phyloP scores from a whole-genome alignment of 305 asterid genomes.

The Fraxinus floribunda region DNA sequence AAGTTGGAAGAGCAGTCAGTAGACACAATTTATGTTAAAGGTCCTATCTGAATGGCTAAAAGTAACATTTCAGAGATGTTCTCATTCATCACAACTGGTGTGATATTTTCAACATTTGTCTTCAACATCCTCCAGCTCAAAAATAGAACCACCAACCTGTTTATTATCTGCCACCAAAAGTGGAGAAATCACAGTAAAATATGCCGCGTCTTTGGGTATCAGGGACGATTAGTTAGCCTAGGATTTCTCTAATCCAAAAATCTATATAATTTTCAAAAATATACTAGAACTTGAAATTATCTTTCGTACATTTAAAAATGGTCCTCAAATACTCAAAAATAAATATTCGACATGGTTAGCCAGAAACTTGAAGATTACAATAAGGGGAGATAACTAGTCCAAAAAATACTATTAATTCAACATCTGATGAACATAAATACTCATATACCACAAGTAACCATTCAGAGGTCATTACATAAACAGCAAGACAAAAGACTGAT shows the following conservation, averaged over 20 bases:
- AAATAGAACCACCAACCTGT: not conserved
- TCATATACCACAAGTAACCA: not conserved
- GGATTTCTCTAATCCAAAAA: not conserved
- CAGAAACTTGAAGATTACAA: not conserved
- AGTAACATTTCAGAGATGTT: not conserved
- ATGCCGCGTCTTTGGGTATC: not conserved
- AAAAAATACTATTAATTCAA: not conserved
- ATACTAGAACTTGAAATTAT: conserved; percentile 13
- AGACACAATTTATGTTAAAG: conserved; percentile 1
- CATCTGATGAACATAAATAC: not conserved
- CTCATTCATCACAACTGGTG: not conserved
- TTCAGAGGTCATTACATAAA: not conserved
- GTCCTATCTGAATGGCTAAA: not conserved
- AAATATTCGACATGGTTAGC: not conserved
- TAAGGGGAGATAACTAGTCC: not conserved
- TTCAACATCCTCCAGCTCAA: not conserved
- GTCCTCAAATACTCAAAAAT: not conserved
- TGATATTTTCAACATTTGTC: not conserved
- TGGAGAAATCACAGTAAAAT: not conserved
- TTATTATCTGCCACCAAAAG: conserved; percentile 8
- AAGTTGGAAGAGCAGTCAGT: not conserved
- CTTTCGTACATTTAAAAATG: conserved; percentile 1
- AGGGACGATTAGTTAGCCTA: not conserved
- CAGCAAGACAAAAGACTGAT: not conserved
- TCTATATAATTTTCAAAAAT: not conserved